A percentile compares a stretch with the other conserved stretches of the same genome.
These are phyloP conservation scores for Paramecium tetraurelia DNA, from an alignment of 73 alveolate genomes.

Conservation along the genomic window DNA sequence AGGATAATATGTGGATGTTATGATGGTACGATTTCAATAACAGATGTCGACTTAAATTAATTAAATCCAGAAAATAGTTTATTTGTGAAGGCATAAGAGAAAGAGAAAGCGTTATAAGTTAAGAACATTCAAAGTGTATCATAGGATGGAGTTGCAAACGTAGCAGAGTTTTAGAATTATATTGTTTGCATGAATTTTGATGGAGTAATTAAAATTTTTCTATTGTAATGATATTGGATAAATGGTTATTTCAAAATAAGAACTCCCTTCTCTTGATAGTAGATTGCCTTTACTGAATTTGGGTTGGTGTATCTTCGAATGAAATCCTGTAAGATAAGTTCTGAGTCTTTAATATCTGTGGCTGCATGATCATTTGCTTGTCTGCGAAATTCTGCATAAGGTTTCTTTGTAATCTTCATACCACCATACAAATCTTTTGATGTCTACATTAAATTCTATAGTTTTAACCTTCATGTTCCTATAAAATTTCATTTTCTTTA, in stretches of 20 bases:
- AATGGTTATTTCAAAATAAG: not conserved
- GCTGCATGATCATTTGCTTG: slow-evolving; percentile 83
- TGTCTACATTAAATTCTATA: not conserved
- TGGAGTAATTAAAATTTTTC: slow-evolving; percentile 24
- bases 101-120: slow-evolving; percentile 1
- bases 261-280: not conserved
- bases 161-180: slow-evolving; percentile 16
- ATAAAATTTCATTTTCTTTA: slow-evolving; percentile 74
- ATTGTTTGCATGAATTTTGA: not conserved
- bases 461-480: slow-evolving; percentile 64
- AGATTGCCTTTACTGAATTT: slow-evolving; percentile 65
- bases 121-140: slow-evolving; percentile 6
- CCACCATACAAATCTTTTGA: slow-evolving; percentile 83
- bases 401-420: slow-evolving; percentile 83
- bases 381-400: slow-evolving; percentile 80
- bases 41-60: not conserved
- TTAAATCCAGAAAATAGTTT: not conserved
- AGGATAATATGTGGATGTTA: slow-evolving; percentile 41
- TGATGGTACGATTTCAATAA: slow-evolving; percentile 28
- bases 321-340: slow-evolving; percentile 79
- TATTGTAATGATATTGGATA: slow-evolving; percentile 24
- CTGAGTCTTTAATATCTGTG: slow-evolving; percentile 82
- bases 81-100: not conserved
- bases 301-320: slow-evolving; percentile 83
- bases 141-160: not conserved